Evolutionary conservation across 2,329 filamentous ascomycete species (phyloP).

Genomic region (Botrytis cinerea): DNA sequence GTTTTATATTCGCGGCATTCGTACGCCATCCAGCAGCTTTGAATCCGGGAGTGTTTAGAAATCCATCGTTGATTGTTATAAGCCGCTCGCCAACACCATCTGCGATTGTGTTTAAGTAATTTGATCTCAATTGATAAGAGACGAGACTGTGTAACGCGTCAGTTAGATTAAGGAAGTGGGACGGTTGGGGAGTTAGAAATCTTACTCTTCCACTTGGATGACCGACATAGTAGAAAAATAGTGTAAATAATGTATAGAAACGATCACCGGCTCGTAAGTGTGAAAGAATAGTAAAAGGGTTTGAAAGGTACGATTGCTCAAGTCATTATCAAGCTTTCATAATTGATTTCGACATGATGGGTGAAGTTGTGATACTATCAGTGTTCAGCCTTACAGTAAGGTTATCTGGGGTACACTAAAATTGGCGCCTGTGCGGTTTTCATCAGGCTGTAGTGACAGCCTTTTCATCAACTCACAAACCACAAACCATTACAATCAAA

Average conservation of each 20-base stretch:
- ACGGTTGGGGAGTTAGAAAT: constrained; percentile 3
- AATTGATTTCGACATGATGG: neutral
- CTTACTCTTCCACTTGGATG: constrained; percentile 44
- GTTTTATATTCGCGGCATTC: constrained; percentile 73
- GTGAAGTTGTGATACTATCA: constrained; percentile 20
- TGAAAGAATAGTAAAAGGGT: neutral
- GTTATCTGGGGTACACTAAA: constrained; percentile 12
- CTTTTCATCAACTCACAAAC: neutral
- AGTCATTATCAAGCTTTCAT: constrained; percentile 10
- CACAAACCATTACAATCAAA: constrained; percentile 12
- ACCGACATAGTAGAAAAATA: constrained; percentile 40
- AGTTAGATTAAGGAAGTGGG: constrained; percentile 5
- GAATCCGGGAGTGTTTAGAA: constrained; percentile 79
- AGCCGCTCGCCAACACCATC: constrained; percentile 84
- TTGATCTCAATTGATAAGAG: constrained; percentile 77
- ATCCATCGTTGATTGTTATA: constrained; percentile 76
- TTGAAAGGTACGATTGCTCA: neutral
- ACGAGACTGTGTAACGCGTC: constrained; percentile 61
- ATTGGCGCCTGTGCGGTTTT: constrained; percentile 1
- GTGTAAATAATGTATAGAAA: neutral
- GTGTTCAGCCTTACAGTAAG: constrained; percentile 16
- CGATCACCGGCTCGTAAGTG: constrained; percentile 17
- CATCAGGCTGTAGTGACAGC: constrained; percentile 9
- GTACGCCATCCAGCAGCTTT: constrained; percentile 80
- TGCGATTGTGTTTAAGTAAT: constrained; percentile 76